These are phyloP conservation scores for Cryomyces minteri DNA, from an alignment of 495 filamentous ascomycete genomes.

Conservation along the genomic window DNA sequence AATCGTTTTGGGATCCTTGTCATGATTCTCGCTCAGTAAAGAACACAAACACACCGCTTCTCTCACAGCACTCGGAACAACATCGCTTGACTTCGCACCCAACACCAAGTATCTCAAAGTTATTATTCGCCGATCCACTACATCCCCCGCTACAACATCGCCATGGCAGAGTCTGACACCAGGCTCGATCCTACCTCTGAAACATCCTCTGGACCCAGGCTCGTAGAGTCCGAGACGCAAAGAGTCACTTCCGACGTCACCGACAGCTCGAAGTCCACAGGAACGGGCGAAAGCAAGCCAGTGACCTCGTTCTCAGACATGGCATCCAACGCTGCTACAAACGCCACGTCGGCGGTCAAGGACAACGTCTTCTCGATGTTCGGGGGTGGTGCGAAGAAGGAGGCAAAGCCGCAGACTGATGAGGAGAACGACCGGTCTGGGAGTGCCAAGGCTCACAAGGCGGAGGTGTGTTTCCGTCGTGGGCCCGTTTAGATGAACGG, in stretches of 20 bases:
- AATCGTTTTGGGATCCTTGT: too few relatives aligned
- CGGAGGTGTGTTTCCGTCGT: conserved; percentile 17
- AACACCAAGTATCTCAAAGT: too few relatives aligned
- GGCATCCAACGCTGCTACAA: conserved; percentile 26
- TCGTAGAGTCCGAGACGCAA: conserved; percentile 3
- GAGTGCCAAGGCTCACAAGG: conserved; percentile 63
- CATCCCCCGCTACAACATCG: too few relatives aligned
- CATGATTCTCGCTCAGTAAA: too few relatives aligned
- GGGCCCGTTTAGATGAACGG: background rate
- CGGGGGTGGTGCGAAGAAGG: conserved; percentile 70
- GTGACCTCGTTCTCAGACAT: conserved; percentile 20
- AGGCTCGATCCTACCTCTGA: conserved; percentile 16
- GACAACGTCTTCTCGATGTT: conserved; percentile 93
- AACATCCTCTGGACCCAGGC: conserved; percentile 1
- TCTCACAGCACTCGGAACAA: too few relatives aligned
- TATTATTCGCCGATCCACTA: too few relatives aligned
- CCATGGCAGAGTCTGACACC: conserved; percentile 3
- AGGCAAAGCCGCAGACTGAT: conserved; percentile 65
- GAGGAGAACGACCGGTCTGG: conserved; percentile 69
- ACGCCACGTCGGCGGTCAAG: conserved; percentile 35
- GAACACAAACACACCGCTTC: too few relatives aligned
- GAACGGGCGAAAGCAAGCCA: conserved; percentile 21
- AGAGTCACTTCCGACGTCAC: conserved; percentile 6
- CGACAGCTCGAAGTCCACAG: background rate
- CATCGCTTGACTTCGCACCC: too few relatives aligned